Base-by-base conservation (phyloP, 352 stramenopile genomes). In the Peronospora belbahrii region DNA sequence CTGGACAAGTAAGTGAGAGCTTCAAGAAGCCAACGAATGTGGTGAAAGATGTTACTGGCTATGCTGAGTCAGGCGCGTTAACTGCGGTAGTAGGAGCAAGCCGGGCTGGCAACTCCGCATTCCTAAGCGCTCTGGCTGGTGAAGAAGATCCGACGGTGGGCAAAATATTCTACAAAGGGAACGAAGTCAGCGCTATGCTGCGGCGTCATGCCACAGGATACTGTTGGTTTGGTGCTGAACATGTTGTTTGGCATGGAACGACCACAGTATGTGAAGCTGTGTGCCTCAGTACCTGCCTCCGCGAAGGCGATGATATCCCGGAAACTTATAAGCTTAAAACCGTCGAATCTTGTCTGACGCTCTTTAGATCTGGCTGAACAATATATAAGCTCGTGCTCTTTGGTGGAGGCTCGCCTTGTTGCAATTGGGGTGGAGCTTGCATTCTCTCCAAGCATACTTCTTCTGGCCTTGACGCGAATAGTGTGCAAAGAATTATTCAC, bases 361-460 rank as follows among this genome's bases (percentile, higher is more conserved):
- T 64, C 4, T 40, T 67, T 28, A 19, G 30, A 50, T 11, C 14
- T 67, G 13, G 58, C 52, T 22, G 52, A 55, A 14, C 18, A 44
- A 10, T 15, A 25, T 3, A 46, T 67, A 10, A 33, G 41, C 8
- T 43, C 30, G 14, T 59, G 52, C 33, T 54, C 43, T 27, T 13
- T 13, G 3, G 44, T 51, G 24, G 47, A 63, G 36, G 25, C 24
- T 43, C 52, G 53, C 19, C 53, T 62, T 7, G 53, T 64, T 13
- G 48, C 48, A 20, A 57, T 67, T 37, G 59, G 53, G 13, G 32
- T 67, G 6, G 58, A 67, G 37, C 48, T 63, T 34, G 58, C 44
- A 15, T 48, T 57, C 11, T 22, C 38, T 5, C 51, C 51, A 34
- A 55, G 39, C 11, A 39, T 63, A 8, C 35, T 67, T 22, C 44